Evolutionary conservation across 495 filamentous ascomycete genomes (phyloP).

Genomic region (Penicillium turbatum): DNA sequence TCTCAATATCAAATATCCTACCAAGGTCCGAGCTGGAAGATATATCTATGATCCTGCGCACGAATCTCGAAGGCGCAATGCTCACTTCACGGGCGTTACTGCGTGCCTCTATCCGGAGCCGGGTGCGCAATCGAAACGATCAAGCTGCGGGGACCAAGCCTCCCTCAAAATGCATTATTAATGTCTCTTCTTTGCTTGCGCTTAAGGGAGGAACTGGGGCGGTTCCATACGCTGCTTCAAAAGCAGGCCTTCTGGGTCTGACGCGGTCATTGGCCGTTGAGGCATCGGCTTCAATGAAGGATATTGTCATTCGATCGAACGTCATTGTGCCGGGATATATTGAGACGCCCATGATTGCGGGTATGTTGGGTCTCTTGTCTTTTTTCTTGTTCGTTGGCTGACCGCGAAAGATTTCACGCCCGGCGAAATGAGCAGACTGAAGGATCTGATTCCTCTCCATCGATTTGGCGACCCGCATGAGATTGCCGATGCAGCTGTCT

Average conservation of each 20-base stretch:
- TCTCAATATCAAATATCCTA: constrained; percentile 57
- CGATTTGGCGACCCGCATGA: constrained; percentile 66
- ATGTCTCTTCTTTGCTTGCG: constrained; percentile 69
- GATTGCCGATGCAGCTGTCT: constrained; percentile 75
- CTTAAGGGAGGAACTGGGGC: constrained; percentile 59
- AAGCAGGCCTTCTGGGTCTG: constrained; percentile 74
- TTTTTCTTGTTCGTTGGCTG: background rate
- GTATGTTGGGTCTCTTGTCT: constrained; percentile 36
- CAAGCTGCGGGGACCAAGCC: background rate
- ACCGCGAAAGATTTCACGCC: constrained; percentile 34
- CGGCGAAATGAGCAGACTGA: constrained; percentile 29
- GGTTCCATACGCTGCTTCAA: constrained; percentile 71
- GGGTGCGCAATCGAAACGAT: constrained; percentile 26
- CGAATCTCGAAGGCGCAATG: constrained; percentile 72
- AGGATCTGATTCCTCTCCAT: constrained; percentile 56
- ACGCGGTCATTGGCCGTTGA: constrained; percentile 68
- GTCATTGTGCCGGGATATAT: constrained; percentile 83
- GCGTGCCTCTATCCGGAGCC: constrained; percentile 37
- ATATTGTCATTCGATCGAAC: constrained; percentile 63
- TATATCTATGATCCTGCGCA: constrained; percentile 51
- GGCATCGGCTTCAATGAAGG: constrained; percentile 33
- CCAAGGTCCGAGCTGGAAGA: constrained; percentile 35
- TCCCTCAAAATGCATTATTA: constrained; percentile 64
- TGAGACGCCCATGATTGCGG: constrained; percentile 68
- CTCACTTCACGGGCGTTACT: constrained; percentile 55